phyloP scores from a whole-genome alignment of 2,329 filamentous ascomycete genomes.

The Elsinoe batatas region DNA sequence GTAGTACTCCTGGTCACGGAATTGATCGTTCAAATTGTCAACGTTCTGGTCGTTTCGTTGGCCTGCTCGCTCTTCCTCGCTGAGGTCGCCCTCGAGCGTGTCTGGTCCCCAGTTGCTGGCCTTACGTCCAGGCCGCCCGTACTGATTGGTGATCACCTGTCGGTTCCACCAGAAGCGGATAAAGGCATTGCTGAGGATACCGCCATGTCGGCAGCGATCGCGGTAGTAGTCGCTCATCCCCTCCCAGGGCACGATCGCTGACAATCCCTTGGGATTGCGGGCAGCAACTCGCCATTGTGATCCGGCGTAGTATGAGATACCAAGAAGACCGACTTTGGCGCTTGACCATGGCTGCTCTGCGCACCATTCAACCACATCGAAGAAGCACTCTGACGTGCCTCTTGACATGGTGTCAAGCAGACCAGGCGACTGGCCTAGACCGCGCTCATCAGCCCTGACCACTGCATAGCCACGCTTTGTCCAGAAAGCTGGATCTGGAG shows the following conservation, averaged over 20 bases:
- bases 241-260: conserved; percentile 46
- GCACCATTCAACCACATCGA: conserved; percentile 19
- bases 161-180: conserved; percentile 59
- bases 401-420: conserved; percentile 45
- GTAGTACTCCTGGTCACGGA: conserved; percentile 53
- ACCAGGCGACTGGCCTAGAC: conserved; percentile 43
- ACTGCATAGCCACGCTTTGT: conserved; percentile 20
- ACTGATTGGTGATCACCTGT: conserved; percentile 59
- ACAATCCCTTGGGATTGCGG: conserved; percentile 40
- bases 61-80: conserved; percentile 39
- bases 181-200: conserved; percentile 28
- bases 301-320: conserved; percentile 42
- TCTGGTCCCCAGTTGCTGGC: conserved; percentile 43
- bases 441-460: conserved; percentile 42
- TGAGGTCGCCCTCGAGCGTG: conserved; percentile 50
- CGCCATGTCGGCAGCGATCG: conserved; percentile 32
- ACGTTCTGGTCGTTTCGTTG: conserved; percentile 33
- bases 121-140: conserved; percentile 41
- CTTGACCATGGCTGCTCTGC: conserved; percentile 18
- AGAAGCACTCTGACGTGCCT: conserved; percentile 32
- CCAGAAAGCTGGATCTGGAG: conserved; percentile 33
- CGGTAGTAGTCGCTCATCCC: conserved; percentile 48
- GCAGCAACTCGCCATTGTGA: conserved; percentile 48
- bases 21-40: conserved; percentile 40
- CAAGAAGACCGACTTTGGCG: conserved; percentile 35